Evolutionary conservation across 805 yeast species (phyloP).

Genomic region (Spathaspora sp.): DNA sequence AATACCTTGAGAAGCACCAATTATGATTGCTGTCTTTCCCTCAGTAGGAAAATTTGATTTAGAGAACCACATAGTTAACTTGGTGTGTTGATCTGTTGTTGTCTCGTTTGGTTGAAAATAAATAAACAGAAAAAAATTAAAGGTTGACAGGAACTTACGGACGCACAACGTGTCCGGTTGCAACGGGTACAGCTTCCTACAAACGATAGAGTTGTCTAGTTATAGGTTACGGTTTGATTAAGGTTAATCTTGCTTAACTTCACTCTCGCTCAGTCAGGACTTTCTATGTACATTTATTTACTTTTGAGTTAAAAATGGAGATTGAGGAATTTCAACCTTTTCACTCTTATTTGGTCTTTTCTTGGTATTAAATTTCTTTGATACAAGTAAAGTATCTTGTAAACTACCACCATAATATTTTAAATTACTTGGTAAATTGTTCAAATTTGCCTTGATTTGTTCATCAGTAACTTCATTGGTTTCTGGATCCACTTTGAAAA

Average conservation of each 20-base stretch:
- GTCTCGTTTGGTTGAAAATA: neutral
- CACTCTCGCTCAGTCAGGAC: too few species aligned
- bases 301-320: constrained; percentile 25
- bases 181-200: too few species aligned
- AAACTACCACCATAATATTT: constrained; percentile 23
- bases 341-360: constrained; percentile 19
- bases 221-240: too few species aligned
- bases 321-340: constrained; percentile 22
- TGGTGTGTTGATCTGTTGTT: neutral
- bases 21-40: constrained; percentile 61
- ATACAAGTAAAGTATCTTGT: constrained; percentile 19
- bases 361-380: constrained; percentile 32
- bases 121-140: neutral
- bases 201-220: too few species aligned
- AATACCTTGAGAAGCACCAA: constrained; percentile 94
- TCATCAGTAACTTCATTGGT: constrained; percentile 20
- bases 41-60: constrained; percentile 28
- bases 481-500: constrained; percentile 33
- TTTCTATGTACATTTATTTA: neutral
- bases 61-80: constrained; percentile 20
- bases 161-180: neutral
- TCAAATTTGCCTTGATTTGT: constrained; percentile 22
- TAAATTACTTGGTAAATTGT: constrained; percentile 28
- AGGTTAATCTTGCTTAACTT: too few species aligned
- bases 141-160: neutral